Percentiles rank a stretch among this genome's conserved stretches.
Evolutionary conservation across 2,329 filamentous ascomycete species (phyloP).

Genomic region (Microdochium paspali): DNA sequence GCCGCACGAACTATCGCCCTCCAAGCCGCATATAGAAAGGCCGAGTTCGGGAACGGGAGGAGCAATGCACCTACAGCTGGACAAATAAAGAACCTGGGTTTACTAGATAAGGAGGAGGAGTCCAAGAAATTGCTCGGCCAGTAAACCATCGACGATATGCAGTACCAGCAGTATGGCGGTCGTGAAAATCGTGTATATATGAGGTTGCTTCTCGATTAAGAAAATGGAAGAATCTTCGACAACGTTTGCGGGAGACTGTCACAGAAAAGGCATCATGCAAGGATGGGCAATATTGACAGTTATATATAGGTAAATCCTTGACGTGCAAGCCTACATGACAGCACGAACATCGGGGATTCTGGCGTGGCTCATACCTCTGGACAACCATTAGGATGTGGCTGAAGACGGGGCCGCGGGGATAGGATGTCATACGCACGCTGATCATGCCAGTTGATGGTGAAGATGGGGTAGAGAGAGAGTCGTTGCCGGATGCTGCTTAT

Average conservation of each 20-base stretch:
- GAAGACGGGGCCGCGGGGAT: no score
- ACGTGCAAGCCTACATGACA: background rate
- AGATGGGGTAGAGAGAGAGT: no score
- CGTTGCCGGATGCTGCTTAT: no score
- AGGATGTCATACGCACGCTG: no score
- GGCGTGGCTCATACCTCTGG: no score
- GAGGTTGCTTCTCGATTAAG: background rate
- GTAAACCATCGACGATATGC: background rate
- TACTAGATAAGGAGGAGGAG: conserved; percentile 78
- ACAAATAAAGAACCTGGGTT: conserved; percentile 77
- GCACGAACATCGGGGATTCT: no score
- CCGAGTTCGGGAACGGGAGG: conserved; percentile 63
- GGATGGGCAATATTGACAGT: no score
- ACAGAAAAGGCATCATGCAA: no score
- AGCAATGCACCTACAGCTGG: conserved; percentile 75
- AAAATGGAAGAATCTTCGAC: background rate
- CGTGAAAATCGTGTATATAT: background rate
- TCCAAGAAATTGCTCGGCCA: conserved; percentile 47
- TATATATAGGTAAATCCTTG: background rate
- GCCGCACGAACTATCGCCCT: conserved; percentile 68
- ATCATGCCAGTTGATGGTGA: no score
- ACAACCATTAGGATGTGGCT: no score
- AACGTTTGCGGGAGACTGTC: no score
- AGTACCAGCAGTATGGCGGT: background rate
- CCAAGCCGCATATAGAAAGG: conserved; percentile 77